phyloP scores from a whole-genome alignment of 2,329 filamentous ascomycete genomes.

The Colletotrichum orchidophilum region DNA sequence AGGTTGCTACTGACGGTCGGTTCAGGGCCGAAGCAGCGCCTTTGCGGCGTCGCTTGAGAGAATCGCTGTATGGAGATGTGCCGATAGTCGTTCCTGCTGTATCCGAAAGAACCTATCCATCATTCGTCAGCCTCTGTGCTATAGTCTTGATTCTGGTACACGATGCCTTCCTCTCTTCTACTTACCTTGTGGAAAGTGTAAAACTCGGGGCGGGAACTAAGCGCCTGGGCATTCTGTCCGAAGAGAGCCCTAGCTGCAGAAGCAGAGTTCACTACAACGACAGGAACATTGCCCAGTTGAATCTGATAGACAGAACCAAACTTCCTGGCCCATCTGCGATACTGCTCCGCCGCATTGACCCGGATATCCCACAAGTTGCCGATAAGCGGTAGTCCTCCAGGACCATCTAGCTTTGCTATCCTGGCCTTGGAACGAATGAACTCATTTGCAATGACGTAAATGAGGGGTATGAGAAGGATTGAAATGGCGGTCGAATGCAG shows the following conservation, averaged over 20 bases:
- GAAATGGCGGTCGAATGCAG: slow-evolving; percentile 30
- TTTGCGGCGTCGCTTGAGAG: slow-evolving; percentile 70
- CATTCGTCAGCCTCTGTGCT: background rate
- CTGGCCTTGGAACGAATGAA: slow-evolving; percentile 54
- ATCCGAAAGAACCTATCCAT: slow-evolving; percentile 64
- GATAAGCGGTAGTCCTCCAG: slow-evolving; percentile 60
- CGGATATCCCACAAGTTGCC: slow-evolving; percentile 66
- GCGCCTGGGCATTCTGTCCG: slow-evolving; percentile 60
- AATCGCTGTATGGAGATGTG: slow-evolving; percentile 73
- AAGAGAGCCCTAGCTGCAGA: slow-evolving; percentile 61
- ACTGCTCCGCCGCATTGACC: slow-evolving; percentile 64
- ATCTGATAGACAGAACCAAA: slow-evolving; percentile 64
- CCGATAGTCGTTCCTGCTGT: slow-evolving; percentile 75
- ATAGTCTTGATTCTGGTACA: background rate
- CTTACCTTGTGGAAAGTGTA: slow-evolving; percentile 67
- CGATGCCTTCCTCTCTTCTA: background rate
- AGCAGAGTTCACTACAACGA: slow-evolving; percentile 65
- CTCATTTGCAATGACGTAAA: slow-evolving; percentile 60
- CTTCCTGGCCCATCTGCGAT: slow-evolving; percentile 61
- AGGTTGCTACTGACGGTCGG: slow-evolving; percentile 70
- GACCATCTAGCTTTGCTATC: slow-evolving; percentile 57
- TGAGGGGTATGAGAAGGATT: slow-evolving; percentile 41
- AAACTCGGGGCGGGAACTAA: slow-evolving; percentile 65
- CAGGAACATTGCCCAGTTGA: slow-evolving; percentile 64
- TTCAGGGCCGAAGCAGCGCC: slow-evolving; percentile 73